Evolutionary conservation across 106 monocot genomes (phyloP).

Genomic region (Vanilla planifolia): DNA sequence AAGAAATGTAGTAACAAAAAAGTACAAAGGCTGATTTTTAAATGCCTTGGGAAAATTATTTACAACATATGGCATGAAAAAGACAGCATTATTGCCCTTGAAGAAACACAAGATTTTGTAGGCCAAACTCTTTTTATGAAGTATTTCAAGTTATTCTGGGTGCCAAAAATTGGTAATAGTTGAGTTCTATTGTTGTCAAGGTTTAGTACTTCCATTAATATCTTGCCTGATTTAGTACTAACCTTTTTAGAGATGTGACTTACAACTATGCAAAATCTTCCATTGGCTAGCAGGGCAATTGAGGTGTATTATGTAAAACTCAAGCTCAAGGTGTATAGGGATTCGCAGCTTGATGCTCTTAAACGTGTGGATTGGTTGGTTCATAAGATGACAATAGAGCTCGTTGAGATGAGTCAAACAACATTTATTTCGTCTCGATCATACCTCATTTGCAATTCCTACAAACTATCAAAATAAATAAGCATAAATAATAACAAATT

Average conservation of each 20-base stretch:
- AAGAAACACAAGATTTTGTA: constrained; percentile 70
- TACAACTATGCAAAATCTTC: constrained; percentile 59
- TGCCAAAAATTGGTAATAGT: constrained; percentile 84
- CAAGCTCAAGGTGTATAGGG: constrained; percentile 84
- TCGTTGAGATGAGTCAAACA: no score
- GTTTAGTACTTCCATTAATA: no score
- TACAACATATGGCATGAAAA: constrained; percentile 43
- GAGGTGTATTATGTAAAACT: constrained; percentile 88
- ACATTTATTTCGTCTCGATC: no score
- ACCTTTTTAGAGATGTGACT: constrained; percentile 96
- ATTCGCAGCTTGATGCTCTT: constrained; percentile 72
- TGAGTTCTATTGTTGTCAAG: neutral
- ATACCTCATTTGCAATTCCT: no score
- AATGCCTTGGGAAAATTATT: constrained; percentile 54
- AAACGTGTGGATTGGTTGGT: constrained; percentile 96
- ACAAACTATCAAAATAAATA: no score
- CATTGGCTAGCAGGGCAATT: constrained; percentile 76
- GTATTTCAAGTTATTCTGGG: constrained; percentile 85
- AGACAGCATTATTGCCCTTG: constrained; percentile 28
- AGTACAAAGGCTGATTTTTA: constrained; percentile 67
- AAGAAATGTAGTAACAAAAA: constrained; percentile 63
- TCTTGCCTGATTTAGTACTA: no score
- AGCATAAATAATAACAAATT: no score
- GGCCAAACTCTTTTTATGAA: constrained; percentile 78
- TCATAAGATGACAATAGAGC: constrained; percentile 93